phyloP scores from a whole-genome alignment of 2,329 filamentous ascomycete genomes.

The Alternaria postmessia region DNA sequence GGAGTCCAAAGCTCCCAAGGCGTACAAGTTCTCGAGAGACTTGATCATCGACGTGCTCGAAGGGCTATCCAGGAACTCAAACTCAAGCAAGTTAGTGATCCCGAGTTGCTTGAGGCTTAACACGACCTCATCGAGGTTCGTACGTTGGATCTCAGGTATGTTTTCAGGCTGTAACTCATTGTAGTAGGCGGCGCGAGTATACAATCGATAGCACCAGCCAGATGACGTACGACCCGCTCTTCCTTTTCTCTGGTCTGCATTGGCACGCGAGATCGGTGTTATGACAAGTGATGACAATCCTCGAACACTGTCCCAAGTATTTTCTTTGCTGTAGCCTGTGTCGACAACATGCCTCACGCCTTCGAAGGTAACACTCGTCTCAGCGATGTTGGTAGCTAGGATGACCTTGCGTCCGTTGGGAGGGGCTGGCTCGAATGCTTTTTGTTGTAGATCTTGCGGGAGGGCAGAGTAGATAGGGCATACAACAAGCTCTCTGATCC shows the following conservation, averaged over 20 bases:
- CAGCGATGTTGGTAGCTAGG: slow-evolving; percentile 94
- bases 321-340: background rate
- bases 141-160: slow-evolving; percentile 90
- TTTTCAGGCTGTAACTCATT: slow-evolving; percentile 92
- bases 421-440: slow-evolving; percentile 91
- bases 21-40: slow-evolving; percentile 89
- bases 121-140: slow-evolving; percentile 76
- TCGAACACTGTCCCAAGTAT: slow-evolving; percentile 59
- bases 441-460: slow-evolving; percentile 53
- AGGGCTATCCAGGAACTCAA: slow-evolving; percentile 96
- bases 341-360: slow-evolving; percentile 54
- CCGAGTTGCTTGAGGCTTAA: slow-evolving; percentile 87
- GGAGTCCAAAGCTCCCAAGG: slow-evolving; percentile 86
- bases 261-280: slow-evolving; percentile 65
- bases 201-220: slow-evolving; percentile 91
- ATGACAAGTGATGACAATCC: slow-evolving; percentile 81
- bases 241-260: slow-evolving; percentile 90
- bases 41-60: slow-evolving; percentile 88
- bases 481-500: slow-evolving; percentile 86
- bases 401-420: slow-evolving; percentile 81
- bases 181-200: slow-evolving; percentile 92
- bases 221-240: slow-evolving; percentile 91
- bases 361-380: slow-evolving; percentile 94
- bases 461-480: slow-evolving; percentile 95
- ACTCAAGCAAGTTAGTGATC: slow-evolving; percentile 90